Percentiles rank a stretch among this genome's conserved stretches.
phyloP scores from a whole-genome alignment of 331 rosid genomes.

The Stylosanthes scabra region DNA sequence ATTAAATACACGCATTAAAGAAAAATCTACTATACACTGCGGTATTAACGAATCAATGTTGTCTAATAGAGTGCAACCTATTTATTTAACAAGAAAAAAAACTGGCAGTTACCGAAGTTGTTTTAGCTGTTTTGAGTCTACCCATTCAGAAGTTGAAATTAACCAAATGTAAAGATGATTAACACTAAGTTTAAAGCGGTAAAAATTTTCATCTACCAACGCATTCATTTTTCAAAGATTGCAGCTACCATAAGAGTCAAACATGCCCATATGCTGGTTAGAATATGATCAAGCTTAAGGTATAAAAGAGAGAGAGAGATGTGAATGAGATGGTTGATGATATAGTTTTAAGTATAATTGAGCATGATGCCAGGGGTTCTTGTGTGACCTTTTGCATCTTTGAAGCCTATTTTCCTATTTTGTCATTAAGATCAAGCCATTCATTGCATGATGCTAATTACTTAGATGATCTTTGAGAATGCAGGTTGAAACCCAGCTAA shows the following conservation, averaged over 20 bases:
- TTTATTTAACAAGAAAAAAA: too few species aligned
- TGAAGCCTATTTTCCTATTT: constrained; percentile 1
- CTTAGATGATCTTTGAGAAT: constrained; percentile 17
- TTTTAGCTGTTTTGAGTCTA: neutral
- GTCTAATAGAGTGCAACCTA: too few species aligned
- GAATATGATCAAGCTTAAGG: neutral
- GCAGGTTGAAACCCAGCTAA: constrained; percentile 31
- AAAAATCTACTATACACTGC: too few species aligned
- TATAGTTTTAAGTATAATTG: neutral
- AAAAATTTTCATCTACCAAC: neutral
- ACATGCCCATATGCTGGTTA: neutral
- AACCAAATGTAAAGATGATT: neutral
- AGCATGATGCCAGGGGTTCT: neutral
- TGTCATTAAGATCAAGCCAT: constrained; percentile 1
- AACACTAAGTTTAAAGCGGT: too few species aligned
- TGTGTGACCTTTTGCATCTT: constrained; percentile 8
- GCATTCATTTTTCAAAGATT: neutral
- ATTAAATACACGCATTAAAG: too few species aligned
- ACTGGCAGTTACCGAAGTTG: neutral
- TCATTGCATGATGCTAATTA: constrained; percentile 34
- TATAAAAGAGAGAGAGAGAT: neutral
- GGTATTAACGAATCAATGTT: too few species aligned
- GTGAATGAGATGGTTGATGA: neutral
- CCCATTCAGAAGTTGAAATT: neutral
- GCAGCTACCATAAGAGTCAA: neutral